Conservation (phyloP, 805 yeast genomes). For the Grigorovia transvaalensis region DNA sequence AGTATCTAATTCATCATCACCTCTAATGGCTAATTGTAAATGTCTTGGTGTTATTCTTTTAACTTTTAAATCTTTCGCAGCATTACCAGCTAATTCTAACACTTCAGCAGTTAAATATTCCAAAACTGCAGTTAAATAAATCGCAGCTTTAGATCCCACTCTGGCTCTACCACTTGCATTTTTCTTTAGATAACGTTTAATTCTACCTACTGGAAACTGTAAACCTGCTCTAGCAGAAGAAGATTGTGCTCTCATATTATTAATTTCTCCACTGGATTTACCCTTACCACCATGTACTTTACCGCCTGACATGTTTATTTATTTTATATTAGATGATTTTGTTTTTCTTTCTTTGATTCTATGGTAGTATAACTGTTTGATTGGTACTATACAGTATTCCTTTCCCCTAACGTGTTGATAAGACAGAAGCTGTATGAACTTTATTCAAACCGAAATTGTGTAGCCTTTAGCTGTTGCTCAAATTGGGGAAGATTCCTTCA, state of each 20-base stretch:
- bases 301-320: constrained; percentile 61
- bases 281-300: constrained; percentile 97
- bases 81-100: constrained; percentile 95
- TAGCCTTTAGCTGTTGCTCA: no score
- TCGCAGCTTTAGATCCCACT: constrained; percentile 92
- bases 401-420: no score
- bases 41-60: constrained; percentile 98
- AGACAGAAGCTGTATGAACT: no score
- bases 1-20: constrained; percentile 94
- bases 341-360: background rate
- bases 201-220: constrained; percentile 98
- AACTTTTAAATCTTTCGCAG: constrained; percentile 90
- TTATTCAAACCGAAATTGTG: no score
- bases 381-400: background rate
- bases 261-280: constrained; percentile 57
- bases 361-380: background rate
- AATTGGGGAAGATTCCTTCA: no score
- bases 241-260: constrained; percentile 49
- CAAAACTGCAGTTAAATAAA: constrained; percentile 88
- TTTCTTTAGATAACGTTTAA: constrained; percentile 87
- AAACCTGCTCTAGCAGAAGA: constrained; percentile 92
- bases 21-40: constrained; percentile 91
- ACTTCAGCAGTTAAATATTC: constrained; percentile 97
- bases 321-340: background rate
- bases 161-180: constrained; percentile 79